Evolutionary conservation across 2,329 filamentous ascomycete genomes (phyloP).

Genomic region (Sphaerulina vaccinii): DNA sequence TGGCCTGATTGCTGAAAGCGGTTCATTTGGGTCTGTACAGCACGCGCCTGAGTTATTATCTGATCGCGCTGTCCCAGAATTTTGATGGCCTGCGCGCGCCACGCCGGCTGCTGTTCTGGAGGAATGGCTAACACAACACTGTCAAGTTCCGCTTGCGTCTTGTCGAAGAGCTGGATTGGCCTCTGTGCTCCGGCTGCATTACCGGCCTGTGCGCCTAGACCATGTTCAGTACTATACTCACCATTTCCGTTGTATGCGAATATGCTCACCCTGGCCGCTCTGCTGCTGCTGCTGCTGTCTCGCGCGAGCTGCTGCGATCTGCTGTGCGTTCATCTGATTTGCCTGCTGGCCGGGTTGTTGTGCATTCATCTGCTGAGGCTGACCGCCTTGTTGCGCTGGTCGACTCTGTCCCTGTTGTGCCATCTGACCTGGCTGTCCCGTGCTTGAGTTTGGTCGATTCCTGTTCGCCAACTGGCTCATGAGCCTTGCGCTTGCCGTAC

Average conservation of each 20-base stretch:
- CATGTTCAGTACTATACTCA: neutral
- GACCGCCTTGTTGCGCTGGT: slow-evolving; percentile 20
- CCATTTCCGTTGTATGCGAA: neutral
- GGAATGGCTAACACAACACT: slow-evolving; percentile 11
- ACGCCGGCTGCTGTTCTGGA: slow-evolving; percentile 15
- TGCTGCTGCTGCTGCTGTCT: slow-evolving; percentile 16
- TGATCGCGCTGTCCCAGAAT: slow-evolving; percentile 19
- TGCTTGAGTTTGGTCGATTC: slow-evolving; percentile 24
- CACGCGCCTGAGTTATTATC: slow-evolving; percentile 15
- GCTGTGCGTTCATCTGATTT: slow-evolving; percentile 12
- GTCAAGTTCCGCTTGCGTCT: slow-evolving; percentile 17
- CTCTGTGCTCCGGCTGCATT: slow-evolving; percentile 6
- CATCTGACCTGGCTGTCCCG: slow-evolving; percentile 17
- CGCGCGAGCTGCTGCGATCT: slow-evolving; percentile 11
- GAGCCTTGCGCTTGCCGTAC: slow-evolving; percentile 45
- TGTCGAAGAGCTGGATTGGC: slow-evolving; percentile 7
- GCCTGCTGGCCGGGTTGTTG: slow-evolving; percentile 8
- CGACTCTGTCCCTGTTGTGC: slow-evolving; percentile 17
- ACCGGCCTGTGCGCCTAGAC: slow-evolving; percentile 4
- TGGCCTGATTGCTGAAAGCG: slow-evolving; percentile 17
- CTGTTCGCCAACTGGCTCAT: slow-evolving; percentile 35
- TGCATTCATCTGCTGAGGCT: slow-evolving; percentile 14
- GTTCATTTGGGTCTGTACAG: slow-evolving; percentile 13
- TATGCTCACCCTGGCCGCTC: slow-evolving; percentile 16
- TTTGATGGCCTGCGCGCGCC: slow-evolving; percentile 15